Percentiles rank a stretch among this genome's conserved stretches.
Evolutionary conservation across 805 yeast genomes (phyloP).

Genomic region (Kodamaea lidongshanica): DNA sequence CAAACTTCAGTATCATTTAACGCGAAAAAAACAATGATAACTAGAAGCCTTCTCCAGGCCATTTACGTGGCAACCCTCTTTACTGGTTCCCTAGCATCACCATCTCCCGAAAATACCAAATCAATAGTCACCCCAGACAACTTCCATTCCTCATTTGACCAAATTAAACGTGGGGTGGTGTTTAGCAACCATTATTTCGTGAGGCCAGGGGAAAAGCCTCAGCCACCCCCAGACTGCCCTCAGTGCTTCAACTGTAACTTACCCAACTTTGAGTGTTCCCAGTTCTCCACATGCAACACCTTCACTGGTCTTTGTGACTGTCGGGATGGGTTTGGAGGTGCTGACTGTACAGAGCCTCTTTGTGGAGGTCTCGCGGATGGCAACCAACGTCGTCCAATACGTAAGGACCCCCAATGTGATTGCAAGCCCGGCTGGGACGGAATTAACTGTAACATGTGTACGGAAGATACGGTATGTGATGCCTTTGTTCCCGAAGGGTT

Average conservation of each 20-base stretch:
- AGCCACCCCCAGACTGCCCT: conserved; percentile 48
- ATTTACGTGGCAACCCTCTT: too few species aligned
- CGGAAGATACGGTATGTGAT: conserved; percentile 68
- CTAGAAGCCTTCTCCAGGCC: too few species aligned
- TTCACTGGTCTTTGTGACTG: conserved; percentile 91
- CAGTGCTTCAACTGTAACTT: conserved; percentile 94
- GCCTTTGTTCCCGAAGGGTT: conserved; percentile 81
- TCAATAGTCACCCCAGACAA: too few species aligned
- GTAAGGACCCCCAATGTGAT: conserved; percentile 54
- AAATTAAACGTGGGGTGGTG: conserved; percentile 17
- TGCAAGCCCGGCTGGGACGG: conserved; percentile 92
- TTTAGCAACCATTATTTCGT: conserved; percentile 23
- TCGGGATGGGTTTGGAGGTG: conserved; percentile 87
- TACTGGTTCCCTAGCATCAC: too few species aligned
- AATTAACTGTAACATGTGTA: conserved; percentile 87
- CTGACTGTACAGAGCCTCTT: conserved; percentile 79
- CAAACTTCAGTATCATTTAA: too few species aligned
- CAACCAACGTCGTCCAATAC: conserved; percentile 52
- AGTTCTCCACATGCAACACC: conserved; percentile 81
- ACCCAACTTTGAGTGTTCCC: conserved; percentile 85
- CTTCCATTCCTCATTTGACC: conserved; percentile 14
- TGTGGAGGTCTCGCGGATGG: conserved; percentile 80
- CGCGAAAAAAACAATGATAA: too few species aligned
- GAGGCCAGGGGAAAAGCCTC: conserved; percentile 11
- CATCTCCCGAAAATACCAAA: too few species aligned